Conservation (phyloP, 352 stramenopile genomes). For the Globisporangium yorkense region DNA sequence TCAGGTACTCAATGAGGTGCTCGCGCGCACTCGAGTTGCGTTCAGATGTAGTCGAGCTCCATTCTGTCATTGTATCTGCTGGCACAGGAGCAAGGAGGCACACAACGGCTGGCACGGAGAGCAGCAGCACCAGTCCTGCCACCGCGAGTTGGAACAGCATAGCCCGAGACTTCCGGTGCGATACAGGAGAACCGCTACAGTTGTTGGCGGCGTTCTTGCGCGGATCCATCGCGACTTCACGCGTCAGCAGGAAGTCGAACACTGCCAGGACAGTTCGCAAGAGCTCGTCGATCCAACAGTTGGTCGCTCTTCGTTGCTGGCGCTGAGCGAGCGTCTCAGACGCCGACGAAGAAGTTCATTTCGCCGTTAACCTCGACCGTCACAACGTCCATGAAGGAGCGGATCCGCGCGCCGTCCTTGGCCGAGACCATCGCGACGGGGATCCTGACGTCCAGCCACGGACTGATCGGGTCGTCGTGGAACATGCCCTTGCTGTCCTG, state of each 20-base stretch:
- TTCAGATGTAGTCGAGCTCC: too few species aligned
- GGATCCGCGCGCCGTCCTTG: conserved; percentile 3
- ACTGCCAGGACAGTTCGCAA: too few species aligned
- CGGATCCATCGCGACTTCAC: too few species aligned
- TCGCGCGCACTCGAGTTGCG: neutral
- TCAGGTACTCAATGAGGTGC: conserved; percentile 3
- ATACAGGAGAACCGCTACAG: too few species aligned
- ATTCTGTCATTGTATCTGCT: neutral
- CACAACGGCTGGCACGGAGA: too few species aligned
- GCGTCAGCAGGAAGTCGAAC: too few species aligned
- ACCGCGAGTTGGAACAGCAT: too few species aligned
- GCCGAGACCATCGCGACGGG: conserved; percentile 12
- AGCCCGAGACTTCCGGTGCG: too few species aligned
- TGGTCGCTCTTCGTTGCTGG: neutral
- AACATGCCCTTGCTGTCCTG: neutral
- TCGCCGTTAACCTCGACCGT: conserved; percentile 11
- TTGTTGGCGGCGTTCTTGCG: too few species aligned
- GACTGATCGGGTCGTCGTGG: conserved; percentile 3
- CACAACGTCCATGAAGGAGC: conserved; percentile 9
- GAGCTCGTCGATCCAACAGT: neutral
- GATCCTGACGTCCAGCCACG: conserved; percentile 10
- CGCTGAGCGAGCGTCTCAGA: neutral
- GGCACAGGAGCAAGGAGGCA: too few species aligned
- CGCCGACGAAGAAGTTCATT: conserved; percentile 10
- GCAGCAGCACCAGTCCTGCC: too few species aligned